Evolutionary conservation across 257 asterid genomes (phyloP), one percentile per base, ranked within the genome.

Genomic region (Solanum chaucha): DNA sequence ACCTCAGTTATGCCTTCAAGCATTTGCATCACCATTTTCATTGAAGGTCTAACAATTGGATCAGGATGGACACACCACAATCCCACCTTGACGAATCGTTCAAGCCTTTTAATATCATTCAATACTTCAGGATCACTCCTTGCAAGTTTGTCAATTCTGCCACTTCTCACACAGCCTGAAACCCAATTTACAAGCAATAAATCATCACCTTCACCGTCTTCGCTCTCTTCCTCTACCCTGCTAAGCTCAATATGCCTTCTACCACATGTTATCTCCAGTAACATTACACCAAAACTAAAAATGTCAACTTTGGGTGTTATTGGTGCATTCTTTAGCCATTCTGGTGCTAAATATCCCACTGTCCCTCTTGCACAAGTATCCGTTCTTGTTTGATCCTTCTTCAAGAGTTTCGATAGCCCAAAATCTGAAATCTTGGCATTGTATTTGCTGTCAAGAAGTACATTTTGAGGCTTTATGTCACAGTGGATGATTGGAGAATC

Each of bases 301-400:
- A 75, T 82, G 68, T 87, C 89, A 1, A 74, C 87, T 36, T 87
- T 87, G 0, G 85, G 61, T 6, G 89, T 73, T 8, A 87, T 40
- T 28, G 86, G 84, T 1, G 70, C 64, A 30, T 55, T 84, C 86
- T 17, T 72, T 46, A 72, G 51, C 89, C 87, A 88, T 65, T 88
- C 87, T 10, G 90, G 90, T 30, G 90, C 90, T 3, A 88, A 24
- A 17, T 88, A 88, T 10, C 88, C 90, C 36, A 61, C 86, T 46
- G 90, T 88, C 75, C 88, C 90, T 80, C 90, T 85, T 6, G 83
- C 44, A 10, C 65, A 12, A 20, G 90, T 88, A 32, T 32, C 74
- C 8, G 86, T 75, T 59, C 73, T 58, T 1, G 83, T 77, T 55
- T 88, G 90, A 36, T 88, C 90, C 10, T 26, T 24, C 24, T 38